These are phyloP conservation scores for Colletotrichum limetticola DNA, from an alignment of 2,329 filamentous ascomycete genomes.

Conservation along the genomic window DNA sequence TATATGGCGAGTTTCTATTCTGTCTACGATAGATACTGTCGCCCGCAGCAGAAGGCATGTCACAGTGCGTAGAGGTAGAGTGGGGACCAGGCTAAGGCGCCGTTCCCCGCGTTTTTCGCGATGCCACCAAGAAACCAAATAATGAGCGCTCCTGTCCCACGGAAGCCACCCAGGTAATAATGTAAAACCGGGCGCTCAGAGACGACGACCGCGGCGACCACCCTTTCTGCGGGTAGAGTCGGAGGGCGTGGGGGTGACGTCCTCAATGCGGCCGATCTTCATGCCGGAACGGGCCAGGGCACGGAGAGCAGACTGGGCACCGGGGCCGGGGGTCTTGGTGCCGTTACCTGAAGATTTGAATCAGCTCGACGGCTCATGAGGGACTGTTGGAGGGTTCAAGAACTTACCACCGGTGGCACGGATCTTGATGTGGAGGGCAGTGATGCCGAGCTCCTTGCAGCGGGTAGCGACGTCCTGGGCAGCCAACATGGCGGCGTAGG, in stretches of 20 bases:
- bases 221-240: conserved; percentile 99
- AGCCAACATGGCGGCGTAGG: conserved; percentile 99
- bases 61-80: conserved; percentile 56
- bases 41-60: conserved; percentile 35
- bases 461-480: conserved; percentile 96
- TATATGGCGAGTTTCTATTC: conserved; percentile 38
- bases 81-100: conserved; percentile 73
- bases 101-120: conserved; percentile 81
- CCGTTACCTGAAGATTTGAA: conserved; percentile 77
- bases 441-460: conserved; percentile 78
- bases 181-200: conserved; percentile 70
- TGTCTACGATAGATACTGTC: conserved; percentile 37
- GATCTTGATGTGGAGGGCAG: conserved; percentile 99
- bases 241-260: conserved; percentile 98
- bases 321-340: conserved; percentile 99
- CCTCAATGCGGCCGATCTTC: conserved; percentile 99
- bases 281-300: conserved; percentile 98
- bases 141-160: conserved; percentile 50
- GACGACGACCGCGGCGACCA: conserved; percentile 99
- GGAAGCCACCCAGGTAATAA: conserved; percentile 27
- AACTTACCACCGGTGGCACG: conserved; percentile 93
- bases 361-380: not conserved
- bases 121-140: conserved; percentile 69
- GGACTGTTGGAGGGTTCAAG: too few relatives aligned
- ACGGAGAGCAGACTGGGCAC: conserved; percentile 98